Percentiles rank a stretch among this genome's conserved stretches.
These are phyloP conservation scores for Bertia moriformis DNA, from an alignment of 2,329 filamentous ascomycete genomes.

Conservation along the genomic window DNA sequence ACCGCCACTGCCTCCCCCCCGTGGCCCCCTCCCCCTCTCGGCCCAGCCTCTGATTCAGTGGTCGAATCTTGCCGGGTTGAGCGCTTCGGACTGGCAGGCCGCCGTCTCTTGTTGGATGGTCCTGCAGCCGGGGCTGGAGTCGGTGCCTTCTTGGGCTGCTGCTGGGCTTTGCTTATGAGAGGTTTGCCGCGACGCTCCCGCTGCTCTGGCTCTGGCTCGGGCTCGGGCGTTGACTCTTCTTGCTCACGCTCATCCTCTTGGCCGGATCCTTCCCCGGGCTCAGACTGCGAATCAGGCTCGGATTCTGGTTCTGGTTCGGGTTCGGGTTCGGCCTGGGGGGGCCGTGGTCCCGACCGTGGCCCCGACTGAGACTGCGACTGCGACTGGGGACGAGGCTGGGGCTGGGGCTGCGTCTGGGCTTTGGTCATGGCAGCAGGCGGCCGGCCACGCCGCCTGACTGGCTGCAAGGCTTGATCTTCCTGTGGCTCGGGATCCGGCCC, in stretches of 20 bases:
- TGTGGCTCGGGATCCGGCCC: too few species aligned
- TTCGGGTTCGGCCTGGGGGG: constrained; percentile 9
- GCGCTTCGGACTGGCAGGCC: too few species aligned
- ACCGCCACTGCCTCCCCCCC: constrained; percentile 2
- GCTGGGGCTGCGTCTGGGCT: not conserved
- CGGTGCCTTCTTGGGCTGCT: too few species aligned
- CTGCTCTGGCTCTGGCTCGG: constrained; percentile 4
- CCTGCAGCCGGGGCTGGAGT: too few species aligned
- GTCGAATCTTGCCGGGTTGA: too few species aligned
- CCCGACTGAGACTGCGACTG: too few species aligned
- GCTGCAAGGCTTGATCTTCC: not conserved
- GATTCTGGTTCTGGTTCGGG: constrained; percentile 7
- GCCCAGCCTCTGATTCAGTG: constrained; percentile 1
- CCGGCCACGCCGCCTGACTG: constrained; percentile 3
- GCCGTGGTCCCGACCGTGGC: constrained; percentile 9
- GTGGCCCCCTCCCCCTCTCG: too few species aligned
- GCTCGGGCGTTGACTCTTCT: constrained; percentile 5
- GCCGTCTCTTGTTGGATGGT: too few species aligned
- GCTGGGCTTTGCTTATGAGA: too few species aligned
- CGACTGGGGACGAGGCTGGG: too few species aligned
- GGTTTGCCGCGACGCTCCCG: too few species aligned
- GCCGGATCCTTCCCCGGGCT: constrained; percentile 5
- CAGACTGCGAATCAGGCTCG: constrained; percentile 4
- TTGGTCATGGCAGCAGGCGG: not conserved
- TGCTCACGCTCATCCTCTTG: constrained; percentile 8